These are phyloP conservation scores for Ceraceosorus bombacis DNA, from an alignment of 1,284 basidiomycete genomes.

Conservation along the genomic window DNA sequence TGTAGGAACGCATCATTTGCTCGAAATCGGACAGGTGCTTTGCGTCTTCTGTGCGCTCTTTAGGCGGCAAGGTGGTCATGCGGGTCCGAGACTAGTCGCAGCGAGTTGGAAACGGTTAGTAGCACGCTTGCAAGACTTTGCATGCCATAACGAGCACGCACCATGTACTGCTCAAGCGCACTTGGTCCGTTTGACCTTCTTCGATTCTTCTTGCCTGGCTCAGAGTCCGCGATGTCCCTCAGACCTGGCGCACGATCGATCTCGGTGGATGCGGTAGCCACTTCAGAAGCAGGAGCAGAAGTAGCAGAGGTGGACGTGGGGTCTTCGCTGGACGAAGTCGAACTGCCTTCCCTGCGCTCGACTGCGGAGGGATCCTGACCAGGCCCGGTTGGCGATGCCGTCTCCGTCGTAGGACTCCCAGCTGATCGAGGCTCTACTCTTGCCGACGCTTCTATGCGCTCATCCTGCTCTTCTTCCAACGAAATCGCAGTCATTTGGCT, in stretches of 20 bases:
- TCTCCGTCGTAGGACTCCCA: background rate
- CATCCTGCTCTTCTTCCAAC: no score
- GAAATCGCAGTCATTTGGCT: background rate
- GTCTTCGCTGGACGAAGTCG: no score
- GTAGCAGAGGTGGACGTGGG: no score
- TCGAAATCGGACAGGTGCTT: slow-evolving; percentile 83
- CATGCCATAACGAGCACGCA: background rate
- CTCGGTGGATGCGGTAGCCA: no score
- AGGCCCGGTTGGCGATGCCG: background rate
- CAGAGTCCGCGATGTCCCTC: background rate
- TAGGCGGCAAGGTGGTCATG: slow-evolving; percentile 75
- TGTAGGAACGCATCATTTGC: slow-evolving; percentile 68
- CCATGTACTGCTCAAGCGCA: slow-evolving; percentile 50
- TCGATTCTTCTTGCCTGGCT: background rate
- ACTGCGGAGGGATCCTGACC: no score
- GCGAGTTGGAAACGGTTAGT: background rate
- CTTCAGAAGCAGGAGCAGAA: no score
- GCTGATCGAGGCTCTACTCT: no score
- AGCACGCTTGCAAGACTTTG: background rate
- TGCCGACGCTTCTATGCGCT: no score
- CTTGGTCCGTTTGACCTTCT: slow-evolving; percentile 49
- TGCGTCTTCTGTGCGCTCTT: slow-evolving; percentile 67
- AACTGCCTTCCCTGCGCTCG: no score
- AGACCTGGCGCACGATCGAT: background rate
- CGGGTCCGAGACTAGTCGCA: slow-evolving; percentile 52